Evolutionary conservation across 345 rosid genomes (phyloP).

Genomic region (Citrus trifoliata): DNA sequence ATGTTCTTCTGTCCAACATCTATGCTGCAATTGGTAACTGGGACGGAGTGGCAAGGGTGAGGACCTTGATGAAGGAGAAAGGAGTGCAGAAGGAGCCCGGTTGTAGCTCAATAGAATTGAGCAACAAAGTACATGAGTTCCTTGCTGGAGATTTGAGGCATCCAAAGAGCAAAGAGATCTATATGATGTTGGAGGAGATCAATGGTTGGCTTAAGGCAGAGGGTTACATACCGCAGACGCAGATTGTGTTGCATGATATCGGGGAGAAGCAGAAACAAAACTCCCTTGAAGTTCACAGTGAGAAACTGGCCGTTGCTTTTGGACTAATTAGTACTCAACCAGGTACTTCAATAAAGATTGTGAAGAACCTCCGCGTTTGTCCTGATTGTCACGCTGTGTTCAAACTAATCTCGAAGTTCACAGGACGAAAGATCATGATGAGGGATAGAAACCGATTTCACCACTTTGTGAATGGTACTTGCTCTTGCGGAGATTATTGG

Average conservation of each 20-base stretch:
- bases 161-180: constrained; percentile 45
- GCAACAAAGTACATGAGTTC: constrained; percentile 50
- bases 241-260: constrained; percentile 50
- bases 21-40: constrained; percentile 59
- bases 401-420: constrained; percentile 57
- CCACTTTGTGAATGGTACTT: constrained; percentile 65
- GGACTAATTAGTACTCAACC: constrained; percentile 63
- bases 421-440: constrained; percentile 60
- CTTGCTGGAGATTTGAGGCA: constrained; percentile 52
- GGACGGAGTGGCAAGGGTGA: constrained; percentile 54
- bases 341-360: constrained; percentile 47
- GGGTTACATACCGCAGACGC: constrained; percentile 39
- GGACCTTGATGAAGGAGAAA: constrained; percentile 69
- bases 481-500: constrained; percentile 82
- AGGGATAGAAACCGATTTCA: constrained; percentile 80
- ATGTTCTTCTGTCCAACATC: constrained; percentile 61
- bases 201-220: constrained; percentile 36
- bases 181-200: constrained; percentile 47
- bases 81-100: constrained; percentile 65
- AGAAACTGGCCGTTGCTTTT: constrained; percentile 65
- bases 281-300: constrained; percentile 67
- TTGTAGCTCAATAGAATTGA: constrained; percentile 57
- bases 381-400: constrained; percentile 60
- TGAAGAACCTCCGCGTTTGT: constrained; percentile 71
- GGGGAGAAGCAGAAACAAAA: constrained; percentile 46